A percentile compares a stretch with the other conserved stretches of the same genome.
These are phyloP conservation scores for Viola odorata DNA, from an alignment of 345 rosid genomes.

Conservation along the genomic window DNA sequence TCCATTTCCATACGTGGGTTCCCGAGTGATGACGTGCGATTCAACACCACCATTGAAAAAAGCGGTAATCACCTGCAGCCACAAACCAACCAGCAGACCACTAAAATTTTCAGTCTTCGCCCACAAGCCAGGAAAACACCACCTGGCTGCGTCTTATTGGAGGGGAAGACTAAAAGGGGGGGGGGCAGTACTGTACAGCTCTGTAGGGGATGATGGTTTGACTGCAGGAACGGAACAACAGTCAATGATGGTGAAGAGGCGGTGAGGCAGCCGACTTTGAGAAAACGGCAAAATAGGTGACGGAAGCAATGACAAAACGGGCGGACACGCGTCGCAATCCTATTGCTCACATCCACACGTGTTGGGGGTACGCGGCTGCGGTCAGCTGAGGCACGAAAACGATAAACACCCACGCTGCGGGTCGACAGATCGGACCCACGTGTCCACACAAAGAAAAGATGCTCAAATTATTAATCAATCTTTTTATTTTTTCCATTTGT, in stretches of 20 bases:
- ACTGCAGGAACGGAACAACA: background rate
- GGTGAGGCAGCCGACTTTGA: conserved; percentile 5
- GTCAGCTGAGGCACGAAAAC: background rate
- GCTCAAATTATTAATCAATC: too few species aligned
- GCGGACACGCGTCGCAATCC: background rate
- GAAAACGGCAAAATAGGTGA: conserved; percentile 12
- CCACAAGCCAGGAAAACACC: background rate
- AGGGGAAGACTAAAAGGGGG: background rate
- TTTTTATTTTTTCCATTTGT: too few species aligned
- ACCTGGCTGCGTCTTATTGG: conserved; percentile 1
- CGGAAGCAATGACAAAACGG: conserved; percentile 32
- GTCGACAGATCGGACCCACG: background rate
- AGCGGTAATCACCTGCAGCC: background rate
- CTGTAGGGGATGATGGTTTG: background rate
- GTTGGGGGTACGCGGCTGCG: background rate
- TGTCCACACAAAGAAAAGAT: background rate
- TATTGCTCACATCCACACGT: background rate
- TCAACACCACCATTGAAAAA: conserved; percentile 2
- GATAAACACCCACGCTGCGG: conserved; percentile 11
- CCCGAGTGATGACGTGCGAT: conserved; percentile 7
- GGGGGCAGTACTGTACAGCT: background rate
- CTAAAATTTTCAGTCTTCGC: background rate
- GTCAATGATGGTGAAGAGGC: conserved; percentile 11
- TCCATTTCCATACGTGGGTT: background rate
- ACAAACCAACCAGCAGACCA: background rate